Evolutionary conservation across 2,329 filamentous ascomycete species (phyloP), one percentile per base, ranked within the genome.

Genomic region (Diaporthe caulivora): DNA sequence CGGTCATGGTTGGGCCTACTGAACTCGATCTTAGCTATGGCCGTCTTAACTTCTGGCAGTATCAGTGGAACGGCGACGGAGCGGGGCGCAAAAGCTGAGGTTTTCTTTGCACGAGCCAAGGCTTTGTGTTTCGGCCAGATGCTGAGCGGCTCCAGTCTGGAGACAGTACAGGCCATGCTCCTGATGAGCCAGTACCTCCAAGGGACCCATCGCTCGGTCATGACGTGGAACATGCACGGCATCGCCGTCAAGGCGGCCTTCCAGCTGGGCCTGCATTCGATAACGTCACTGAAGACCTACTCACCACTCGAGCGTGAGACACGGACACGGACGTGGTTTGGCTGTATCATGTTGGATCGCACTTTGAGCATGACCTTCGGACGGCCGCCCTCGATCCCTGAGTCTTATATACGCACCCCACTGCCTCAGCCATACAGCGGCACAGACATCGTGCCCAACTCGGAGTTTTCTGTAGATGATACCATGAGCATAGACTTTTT

Each of bases 191-290:
- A 87, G 62, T 90, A 89, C 72, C 81, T 89, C 0, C 87, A 90
- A 76, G 87, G 88, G 2, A 89, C 87, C 0, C 86, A 88, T 49
- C 85, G 84, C 26, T 88, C 87, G 0, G 81, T 88, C 2, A 84
- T 89, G 70, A 85, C 88, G 2, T 90, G 88, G 87, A 87, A 83
- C 0, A 82, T 86, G 0, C 88, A 90, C 74, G 88, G 88, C 0
- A 80, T 90, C 0, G 84, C 87, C 0, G 84, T 89, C 3, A 86
- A 84, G 73, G 84, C 85, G 0, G 87, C 88, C 0, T 80, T 87
- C 34, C 85, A 88, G 40, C 79, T 90, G 1, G 88, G 88, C 0
- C 78, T 90, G 0, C 88, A 90, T 73, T 88, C 85, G 0, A 78
- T 78, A 3, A 78, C 84, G 26, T 81, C 83, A 0, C 79, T 81